phyloP scores from a whole-genome alignment of 768 basidiomycete genomes.

The Scleroderma bovista region DNA sequence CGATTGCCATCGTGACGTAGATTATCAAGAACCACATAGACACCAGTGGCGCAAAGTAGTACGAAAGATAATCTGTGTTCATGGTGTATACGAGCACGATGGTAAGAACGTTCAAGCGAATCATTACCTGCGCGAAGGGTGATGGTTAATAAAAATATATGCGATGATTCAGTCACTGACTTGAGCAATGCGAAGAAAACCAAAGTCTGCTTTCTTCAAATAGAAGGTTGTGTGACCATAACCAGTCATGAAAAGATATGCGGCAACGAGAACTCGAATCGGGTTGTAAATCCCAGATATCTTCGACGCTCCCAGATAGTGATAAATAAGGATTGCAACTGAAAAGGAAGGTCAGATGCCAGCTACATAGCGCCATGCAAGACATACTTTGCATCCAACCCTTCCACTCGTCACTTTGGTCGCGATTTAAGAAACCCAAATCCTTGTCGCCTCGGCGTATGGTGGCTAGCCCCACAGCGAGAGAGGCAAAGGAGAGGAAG shows the following conservation, averaged over 20 bases:
- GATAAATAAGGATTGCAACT: conserved; percentile 91
- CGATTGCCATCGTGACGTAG: conserved; percentile 71
- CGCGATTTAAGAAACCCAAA: conserved; percentile 82
- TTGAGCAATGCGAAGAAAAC: conserved; percentile 70
- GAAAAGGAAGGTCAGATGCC: background rate
- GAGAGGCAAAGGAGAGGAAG: conserved; percentile 46
- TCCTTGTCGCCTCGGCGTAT: conserved; percentile 74
- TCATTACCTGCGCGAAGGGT: conserved; percentile 47
- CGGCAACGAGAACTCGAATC: conserved; percentile 80
- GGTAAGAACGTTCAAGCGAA: conserved; percentile 81
- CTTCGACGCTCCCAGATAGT: conserved; percentile 86
- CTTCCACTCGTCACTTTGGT: conserved; percentile 97
- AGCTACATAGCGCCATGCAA: background rate
- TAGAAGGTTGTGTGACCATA: conserved; percentile 89
- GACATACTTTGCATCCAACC: conserved; percentile 94
- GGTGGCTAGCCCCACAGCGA: conserved; percentile 57
- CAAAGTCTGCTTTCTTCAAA: conserved; percentile 84
- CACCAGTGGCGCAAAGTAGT: conserved; percentile 88
- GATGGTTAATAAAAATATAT: background rate
- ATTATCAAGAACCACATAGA: conserved; percentile 88
- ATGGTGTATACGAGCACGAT: conserved; percentile 81
- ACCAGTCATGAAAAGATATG: conserved; percentile 91
- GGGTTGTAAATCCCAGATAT: conserved; percentile 92
- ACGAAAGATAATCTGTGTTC: conserved; percentile 88
- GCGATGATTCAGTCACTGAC: conserved; percentile 31